Evolutionary conservation across 1,284 basidiomycete genomes (phyloP).

Genomic region (Trametes pubescens): DNA sequence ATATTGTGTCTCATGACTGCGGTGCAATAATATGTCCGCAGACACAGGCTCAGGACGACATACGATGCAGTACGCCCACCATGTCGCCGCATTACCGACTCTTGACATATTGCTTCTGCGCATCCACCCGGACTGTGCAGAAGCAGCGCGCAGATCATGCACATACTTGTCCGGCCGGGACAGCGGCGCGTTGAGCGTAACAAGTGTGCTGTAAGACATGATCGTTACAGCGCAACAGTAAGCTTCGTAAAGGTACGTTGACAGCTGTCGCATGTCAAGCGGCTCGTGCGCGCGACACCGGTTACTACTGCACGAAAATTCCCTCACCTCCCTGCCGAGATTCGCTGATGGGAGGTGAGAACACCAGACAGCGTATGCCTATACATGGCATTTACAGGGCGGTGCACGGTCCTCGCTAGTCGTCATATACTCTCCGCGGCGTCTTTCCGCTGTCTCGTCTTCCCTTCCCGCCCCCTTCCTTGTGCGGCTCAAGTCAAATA

Average conservation of each 20-base stretch:
- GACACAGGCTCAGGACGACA: neutral
- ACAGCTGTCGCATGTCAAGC: slow-evolving; percentile 10
- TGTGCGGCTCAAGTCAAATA: neutral
- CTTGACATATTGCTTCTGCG: slow-evolving; percentile 2
- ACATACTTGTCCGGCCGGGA: neutral
- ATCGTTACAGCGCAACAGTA: slow-evolving; percentile 17
- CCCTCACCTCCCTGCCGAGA: slow-evolving; percentile 3
- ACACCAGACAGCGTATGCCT: neutral
- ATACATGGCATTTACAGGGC: neutral
- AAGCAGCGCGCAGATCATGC: slow-evolving; percentile 2
- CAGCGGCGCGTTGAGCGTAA: neutral
- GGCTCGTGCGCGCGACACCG: neutral
- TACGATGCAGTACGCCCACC: neutral
- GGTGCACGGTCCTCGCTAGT: neutral
- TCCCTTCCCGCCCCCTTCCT: slow-evolving; percentile 6
- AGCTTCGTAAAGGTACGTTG: slow-evolving; percentile 4
- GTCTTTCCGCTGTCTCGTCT: neutral
- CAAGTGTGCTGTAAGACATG: neutral
- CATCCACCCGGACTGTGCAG: neutral
- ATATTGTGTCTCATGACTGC: slow-evolving; percentile 7
- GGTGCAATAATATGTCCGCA: neutral
- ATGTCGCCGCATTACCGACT: neutral
- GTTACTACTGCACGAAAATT: neutral
- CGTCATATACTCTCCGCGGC: slow-evolving; percentile 15
- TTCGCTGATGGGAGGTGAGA: slow-evolving; percentile 19